Percentiles rank a stretch among this genome's conserved stretches.
phyloP scores from a whole-genome alignment of 2,329 filamentous ascomycete species.

The Nigrograna mackinnonii region DNA sequence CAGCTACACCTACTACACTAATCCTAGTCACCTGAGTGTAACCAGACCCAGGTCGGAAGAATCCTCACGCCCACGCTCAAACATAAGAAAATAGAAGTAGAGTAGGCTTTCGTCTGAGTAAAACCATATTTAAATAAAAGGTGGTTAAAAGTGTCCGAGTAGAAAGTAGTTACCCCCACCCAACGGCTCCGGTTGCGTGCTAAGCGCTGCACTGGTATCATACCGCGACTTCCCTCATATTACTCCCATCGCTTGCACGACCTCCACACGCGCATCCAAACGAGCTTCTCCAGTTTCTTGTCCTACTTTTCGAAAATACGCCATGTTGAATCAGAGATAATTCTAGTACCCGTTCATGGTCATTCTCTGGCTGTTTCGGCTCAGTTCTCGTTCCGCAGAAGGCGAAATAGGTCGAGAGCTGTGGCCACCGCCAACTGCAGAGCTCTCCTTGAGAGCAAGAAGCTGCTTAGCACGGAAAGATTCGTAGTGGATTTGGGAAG shows the following conservation, averaged over 20 bases:
- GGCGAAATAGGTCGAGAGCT: conserved; percentile 94
- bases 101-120: conserved; percentile 31
- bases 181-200: conserved; percentile 8
- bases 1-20: conserved; percentile 1
- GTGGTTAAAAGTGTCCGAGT: conserved; percentile 16
- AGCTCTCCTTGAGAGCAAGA: conserved; percentile 96
- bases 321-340: no score
- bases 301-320: no score
- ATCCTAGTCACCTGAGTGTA: conserved; percentile 21
- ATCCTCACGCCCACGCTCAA: conserved; percentile 26
- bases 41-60: conserved; percentile 17
- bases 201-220: conserved; percentile 44
- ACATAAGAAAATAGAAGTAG: conserved; percentile 34
- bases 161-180: conserved; percentile 15
- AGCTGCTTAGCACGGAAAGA: conserved; percentile 99
- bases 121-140: conserved; percentile 38
- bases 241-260: background rate
- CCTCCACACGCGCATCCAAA: no score
- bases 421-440: conserved; percentile 71
- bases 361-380: conserved; percentile 95
- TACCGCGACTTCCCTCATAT: conserved; percentile 22
- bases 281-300: no score
- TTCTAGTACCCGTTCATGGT: conserved; percentile 98
- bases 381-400: conserved; percentile 90
- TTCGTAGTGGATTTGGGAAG: conserved; percentile 99